Conservation (phyloP, 768 basidiomycete genomes). For the Leccinum variicolor region DNA sequence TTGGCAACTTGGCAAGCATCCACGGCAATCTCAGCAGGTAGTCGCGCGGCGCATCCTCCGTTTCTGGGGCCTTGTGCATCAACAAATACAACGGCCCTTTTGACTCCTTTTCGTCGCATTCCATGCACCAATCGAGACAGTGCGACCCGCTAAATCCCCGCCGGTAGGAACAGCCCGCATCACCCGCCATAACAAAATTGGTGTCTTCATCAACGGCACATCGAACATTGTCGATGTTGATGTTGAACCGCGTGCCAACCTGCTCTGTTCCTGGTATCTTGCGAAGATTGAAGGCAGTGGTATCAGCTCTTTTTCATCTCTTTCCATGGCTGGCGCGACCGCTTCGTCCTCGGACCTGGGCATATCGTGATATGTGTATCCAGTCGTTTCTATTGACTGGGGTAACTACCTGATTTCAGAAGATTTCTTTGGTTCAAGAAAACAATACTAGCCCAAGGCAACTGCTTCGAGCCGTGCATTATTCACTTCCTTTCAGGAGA, state of each 20-base stretch:
- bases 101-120: slow-evolving; percentile 28
- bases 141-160: slow-evolving; percentile 76
- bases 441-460: neutral
- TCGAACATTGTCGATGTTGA: no score
- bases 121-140: slow-evolving; percentile 50
- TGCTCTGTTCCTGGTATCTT: no score
- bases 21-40: slow-evolving; percentile 55
- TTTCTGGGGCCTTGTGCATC: no score
- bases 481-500: no score
- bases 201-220: neutral
- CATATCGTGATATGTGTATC: neutral
- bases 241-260: no score
- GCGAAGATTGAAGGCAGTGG: no score
- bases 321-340: no score
- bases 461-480: neutral
- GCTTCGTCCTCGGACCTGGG: no score
- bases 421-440: neutral
- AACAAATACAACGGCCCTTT: slow-evolving; percentile 11
- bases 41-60: no score
- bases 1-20: slow-evolving; percentile 72
- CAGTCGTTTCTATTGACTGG: neutral
- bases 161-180: slow-evolving; percentile 60
- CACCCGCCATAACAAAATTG: neutral
- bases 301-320: no score
- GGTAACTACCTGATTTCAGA: neutral